These are phyloP conservation scores for Alopecurus myosuroides DNA, from an alignment of 176 grass and related monocot genomes.

Conservation along the genomic window DNA sequence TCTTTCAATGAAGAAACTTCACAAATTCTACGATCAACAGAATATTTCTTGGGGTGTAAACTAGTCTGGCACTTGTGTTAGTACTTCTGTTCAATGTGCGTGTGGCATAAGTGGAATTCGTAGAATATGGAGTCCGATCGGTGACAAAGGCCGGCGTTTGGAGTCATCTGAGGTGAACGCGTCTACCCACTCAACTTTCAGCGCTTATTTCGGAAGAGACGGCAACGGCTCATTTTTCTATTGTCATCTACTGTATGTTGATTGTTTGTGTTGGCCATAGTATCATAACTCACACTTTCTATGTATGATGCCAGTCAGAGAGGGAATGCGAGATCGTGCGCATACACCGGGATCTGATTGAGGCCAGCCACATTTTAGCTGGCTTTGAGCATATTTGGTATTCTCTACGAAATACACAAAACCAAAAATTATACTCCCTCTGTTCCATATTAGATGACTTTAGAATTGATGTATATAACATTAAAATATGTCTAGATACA, in stretches of 20 bases:
- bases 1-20: background rate
- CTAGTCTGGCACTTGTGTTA: background rate
- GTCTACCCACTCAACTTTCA: background rate
- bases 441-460: too few relatives aligned
- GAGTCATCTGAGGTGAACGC: background rate
- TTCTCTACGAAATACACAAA: too few relatives aligned
- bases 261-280: background rate
- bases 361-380: too few relatives aligned
- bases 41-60: background rate
- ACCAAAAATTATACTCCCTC: too few relatives aligned
- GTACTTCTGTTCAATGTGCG: background rate
- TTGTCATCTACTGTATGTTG: background rate
- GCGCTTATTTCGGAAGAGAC: background rate
- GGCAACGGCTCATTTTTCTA: background rate
- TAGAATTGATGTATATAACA: too few relatives aligned
- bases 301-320: background rate
- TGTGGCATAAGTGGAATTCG: background rate
- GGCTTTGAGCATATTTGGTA: too few relatives aligned
- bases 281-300: background rate
- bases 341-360: too few relatives aligned
- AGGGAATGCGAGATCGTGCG: too few relatives aligned
- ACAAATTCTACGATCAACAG: background rate
- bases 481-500: too few relatives aligned
- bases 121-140: background rate
- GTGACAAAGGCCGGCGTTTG: background rate